Conservation (phyloP, 1,284 basidiomycete species). For the Ganoderma boninense region DNA sequence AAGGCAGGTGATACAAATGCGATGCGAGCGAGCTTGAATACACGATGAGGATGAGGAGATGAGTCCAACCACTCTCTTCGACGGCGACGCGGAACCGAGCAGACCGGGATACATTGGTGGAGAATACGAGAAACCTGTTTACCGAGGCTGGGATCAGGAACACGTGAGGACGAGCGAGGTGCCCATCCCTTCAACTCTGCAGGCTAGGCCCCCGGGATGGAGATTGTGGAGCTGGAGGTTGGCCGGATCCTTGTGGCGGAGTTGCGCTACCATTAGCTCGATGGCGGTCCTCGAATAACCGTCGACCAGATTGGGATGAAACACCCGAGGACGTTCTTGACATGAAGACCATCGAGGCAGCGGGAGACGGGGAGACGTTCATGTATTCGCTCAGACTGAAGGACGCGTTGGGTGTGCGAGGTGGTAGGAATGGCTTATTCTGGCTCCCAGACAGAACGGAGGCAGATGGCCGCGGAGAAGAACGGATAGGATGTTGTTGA, state of each 20-base stretch:
- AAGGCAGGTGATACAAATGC: constrained; percentile 24
- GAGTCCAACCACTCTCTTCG: constrained; percentile 25
- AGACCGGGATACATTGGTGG: constrained; percentile 26
- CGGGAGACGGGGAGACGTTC: constrained; percentile 74
- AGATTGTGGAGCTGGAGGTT: constrained; percentile 19
- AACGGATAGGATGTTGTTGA: constrained; percentile 16
- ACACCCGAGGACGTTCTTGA: constrained; percentile 55
- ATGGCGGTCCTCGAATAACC: constrained; percentile 77
- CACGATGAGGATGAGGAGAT: constrained; percentile 19
- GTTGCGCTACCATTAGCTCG: constrained; percentile 18
- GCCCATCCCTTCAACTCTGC: constrained; percentile 2
- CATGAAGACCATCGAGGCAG: constrained; percentile 40
- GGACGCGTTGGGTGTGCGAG: constrained; percentile 51
- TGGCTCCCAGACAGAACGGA: constrained; percentile 5
- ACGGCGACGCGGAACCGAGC: constrained; percentile 20
- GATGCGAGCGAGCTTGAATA: constrained; percentile 30
- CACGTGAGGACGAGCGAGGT: neutral
- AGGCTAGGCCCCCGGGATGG: constrained; percentile 32
- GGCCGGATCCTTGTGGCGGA: constrained; percentile 14
- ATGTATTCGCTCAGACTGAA: constrained; percentile 79
- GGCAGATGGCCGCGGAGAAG: neutral
- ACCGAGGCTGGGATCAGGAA: constrained; percentile 1
- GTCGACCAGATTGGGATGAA: constrained; percentile 69
- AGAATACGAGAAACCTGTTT: constrained; percentile 3
- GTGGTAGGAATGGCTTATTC: constrained; percentile 37